A percentile compares a stretch with the other conserved stretches of the same genome.
Evolutionary conservation across 2,329 filamentous ascomycete genomes (phyloP).

Genomic region (Trichoderma citrinoviride): DNA sequence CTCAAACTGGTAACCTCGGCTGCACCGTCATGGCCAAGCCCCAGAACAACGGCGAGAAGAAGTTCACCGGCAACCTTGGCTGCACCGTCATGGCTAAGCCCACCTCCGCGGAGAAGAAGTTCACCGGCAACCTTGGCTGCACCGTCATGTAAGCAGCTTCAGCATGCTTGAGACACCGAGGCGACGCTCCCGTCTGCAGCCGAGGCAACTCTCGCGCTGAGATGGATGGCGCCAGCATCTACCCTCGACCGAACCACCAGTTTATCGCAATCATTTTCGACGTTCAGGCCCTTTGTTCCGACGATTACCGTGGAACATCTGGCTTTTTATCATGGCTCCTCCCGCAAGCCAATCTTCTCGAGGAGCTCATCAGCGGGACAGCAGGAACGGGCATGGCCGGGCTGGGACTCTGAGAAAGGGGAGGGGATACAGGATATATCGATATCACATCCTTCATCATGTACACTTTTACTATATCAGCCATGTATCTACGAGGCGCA

Average conservation of each 20-base stretch:
- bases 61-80: not conserved
- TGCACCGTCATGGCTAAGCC: constrained; percentile 12
- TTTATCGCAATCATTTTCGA: not conserved
- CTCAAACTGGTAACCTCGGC: not conserved
- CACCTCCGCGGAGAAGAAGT: not conserved
- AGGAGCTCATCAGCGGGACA: not conserved
- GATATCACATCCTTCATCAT: not conserved
- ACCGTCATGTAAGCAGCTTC: constrained; percentile 34
- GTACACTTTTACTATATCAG: not conserved
- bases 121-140: not conserved
- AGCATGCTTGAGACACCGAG: not conserved
- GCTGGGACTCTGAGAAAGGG: not conserved
- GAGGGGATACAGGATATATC: not conserved
- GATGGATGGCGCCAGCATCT: too few species aligned
- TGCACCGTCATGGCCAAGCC: constrained; percentile 8
- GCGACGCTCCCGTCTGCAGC: not conserved
- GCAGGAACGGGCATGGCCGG: not conserved
- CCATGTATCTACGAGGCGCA: not conserved
- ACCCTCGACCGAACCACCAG: not conserved
- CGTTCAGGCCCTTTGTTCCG: constrained; percentile 1
- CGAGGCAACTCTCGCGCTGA: too few species aligned
- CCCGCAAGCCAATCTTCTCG: not conserved
- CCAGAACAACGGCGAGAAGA: not conserved
- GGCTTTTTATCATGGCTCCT: not conserved
- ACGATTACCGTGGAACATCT: not conserved